Evolutionary conservation across 1,284 basidiomycete genomes (phyloP), one percentile per base, ranked within the genome.

Genomic region (Trametes versicolor): DNA sequence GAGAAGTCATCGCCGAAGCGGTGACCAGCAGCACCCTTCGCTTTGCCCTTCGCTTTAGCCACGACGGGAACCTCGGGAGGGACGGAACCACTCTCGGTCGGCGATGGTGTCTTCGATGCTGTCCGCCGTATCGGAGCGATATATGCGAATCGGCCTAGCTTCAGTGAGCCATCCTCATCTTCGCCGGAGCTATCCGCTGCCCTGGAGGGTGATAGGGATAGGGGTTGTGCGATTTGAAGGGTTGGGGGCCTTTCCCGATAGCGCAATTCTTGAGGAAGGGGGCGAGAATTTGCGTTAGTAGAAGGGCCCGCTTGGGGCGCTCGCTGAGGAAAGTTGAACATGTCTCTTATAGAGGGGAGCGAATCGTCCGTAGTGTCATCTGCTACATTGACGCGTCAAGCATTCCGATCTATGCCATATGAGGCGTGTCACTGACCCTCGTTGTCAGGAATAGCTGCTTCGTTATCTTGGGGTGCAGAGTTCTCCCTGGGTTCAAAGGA

Each of bases 1-100:
- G 84, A 73, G 63, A 88, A 80, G 58, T 81, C 78, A 12, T 68
- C 71, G 1, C 73, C 64, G 34, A 81, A 75, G 48, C 69, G 72
- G 58, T 65, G 58, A 17, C 57, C 61, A 2, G 68, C 53, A 3
- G 47, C 34, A n/a, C 62, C 56, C 6, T 49, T 62, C 17, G 54
- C 49, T 29, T 68, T 69, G 27, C 32, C 17, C 1, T 52, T 32
- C 7, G 51, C 41, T 45, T 43, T 43, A 2, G 17, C 17, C 19
- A 17, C 17, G 17, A 43, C 6, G 13, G n/a, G 36, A 39, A 58
- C 17, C 15, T 60, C 49, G 39, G 63, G 43, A 41, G 64, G 45
- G 23, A 59, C 21, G 10, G 60, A 52, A 0, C 50, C 60, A 17
- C 55, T 23, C 7, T 56, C 60, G 15, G 57, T 23, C 4, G 60